These are phyloP conservation scores for Fusarium solani-melongenae DNA, from an alignment of 2,329 filamentous ascomycete species.

Conservation along the genomic window DNA sequence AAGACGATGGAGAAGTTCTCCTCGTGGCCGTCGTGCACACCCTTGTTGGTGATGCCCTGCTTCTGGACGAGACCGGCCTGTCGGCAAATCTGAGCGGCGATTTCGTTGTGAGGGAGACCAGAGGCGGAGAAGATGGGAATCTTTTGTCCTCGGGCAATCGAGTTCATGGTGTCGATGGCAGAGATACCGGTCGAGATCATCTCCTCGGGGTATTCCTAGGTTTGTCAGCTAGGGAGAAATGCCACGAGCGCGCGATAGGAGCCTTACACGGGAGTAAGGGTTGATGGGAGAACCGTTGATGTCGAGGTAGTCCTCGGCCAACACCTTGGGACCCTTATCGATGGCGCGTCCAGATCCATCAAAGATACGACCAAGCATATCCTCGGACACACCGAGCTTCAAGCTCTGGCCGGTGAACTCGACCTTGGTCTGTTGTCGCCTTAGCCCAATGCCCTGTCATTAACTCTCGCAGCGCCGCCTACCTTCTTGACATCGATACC, in stretches of 20 bases:
- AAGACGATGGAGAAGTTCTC: constrained; percentile 99
- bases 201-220: constrained; percentile 95
- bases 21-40: constrained; percentile 94
- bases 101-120: constrained; percentile 99
- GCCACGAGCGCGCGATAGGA: neutral
- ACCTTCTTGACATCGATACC: constrained; percentile 99
- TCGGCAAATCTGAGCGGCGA: constrained; percentile 97
- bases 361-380: constrained; percentile 99
- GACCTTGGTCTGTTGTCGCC: constrained; percentile 80
- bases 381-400: constrained; percentile 98
- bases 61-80: constrained; percentile 91
- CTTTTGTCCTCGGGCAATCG: constrained; percentile 98
- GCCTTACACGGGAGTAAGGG: constrained; percentile 89
- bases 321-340: constrained; percentile 97
- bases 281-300: constrained; percentile 99
- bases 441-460: constrained; percentile 39
- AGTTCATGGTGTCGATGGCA: constrained; percentile 98
- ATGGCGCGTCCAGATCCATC: constrained; percentile 98
- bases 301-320: constrained; percentile 97
- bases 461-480: constrained; percentile 40
- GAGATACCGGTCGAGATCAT: constrained; percentile 99
- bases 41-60: constrained; percentile 86
- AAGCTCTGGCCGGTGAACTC: constrained; percentile 97
- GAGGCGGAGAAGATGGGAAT: constrained; percentile 99
- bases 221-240: constrained; percentile 26